A percentile compares a stretch with the other conserved stretches of the same genome.
Evolutionary conservation across 805 yeast genomes (phyloP).

Genomic region (Teunomyces lycoperdinae): DNA sequence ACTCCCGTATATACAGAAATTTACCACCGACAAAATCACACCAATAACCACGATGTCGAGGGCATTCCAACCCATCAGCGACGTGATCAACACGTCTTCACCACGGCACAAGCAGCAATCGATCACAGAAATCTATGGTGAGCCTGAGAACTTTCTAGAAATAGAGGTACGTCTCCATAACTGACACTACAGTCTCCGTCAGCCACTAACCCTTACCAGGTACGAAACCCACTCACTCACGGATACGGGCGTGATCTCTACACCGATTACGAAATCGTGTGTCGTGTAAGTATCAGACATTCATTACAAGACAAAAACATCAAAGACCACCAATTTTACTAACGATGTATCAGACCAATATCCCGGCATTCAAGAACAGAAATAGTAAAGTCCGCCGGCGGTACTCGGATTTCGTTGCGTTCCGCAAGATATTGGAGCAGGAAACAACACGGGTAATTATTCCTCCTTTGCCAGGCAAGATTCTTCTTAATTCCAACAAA

Average conservation of each 20-base stretch:
- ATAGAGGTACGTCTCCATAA: conserved; percentile 48
- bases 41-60: conserved; percentile 23
- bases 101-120: conserved; percentile 52
- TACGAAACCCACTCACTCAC: conserved; percentile 74
- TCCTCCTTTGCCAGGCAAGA: conserved; percentile 91
- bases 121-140: conserved; percentile 82
- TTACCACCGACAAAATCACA: not conserved
- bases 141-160: conserved; percentile 91
- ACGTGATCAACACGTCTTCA: conserved; percentile 31
- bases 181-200: conserved; percentile 16
- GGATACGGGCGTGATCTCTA: conserved; percentile 62
- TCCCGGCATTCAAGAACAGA: conserved; percentile 76
- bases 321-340: conserved; percentile 3
- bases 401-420: conserved; percentile 84
- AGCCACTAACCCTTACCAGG: conserved; percentile 22
- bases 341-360: conserved; percentile 55
- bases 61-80: conserved; percentile 45
- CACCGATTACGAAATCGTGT: conserved; percentile 89
- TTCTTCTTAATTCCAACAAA: conserved; percentile 58
- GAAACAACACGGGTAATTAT: conserved; percentile 79
- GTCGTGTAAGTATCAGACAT: conserved; percentile 44
- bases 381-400: conserved; percentile 74
- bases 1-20: not conserved
- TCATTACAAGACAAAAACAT: too few species aligned
- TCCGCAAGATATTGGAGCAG: conserved; percentile 67